phyloP scores from a whole-genome alignment of 768 basidiomycete species.

The Russula compacta region DNA sequence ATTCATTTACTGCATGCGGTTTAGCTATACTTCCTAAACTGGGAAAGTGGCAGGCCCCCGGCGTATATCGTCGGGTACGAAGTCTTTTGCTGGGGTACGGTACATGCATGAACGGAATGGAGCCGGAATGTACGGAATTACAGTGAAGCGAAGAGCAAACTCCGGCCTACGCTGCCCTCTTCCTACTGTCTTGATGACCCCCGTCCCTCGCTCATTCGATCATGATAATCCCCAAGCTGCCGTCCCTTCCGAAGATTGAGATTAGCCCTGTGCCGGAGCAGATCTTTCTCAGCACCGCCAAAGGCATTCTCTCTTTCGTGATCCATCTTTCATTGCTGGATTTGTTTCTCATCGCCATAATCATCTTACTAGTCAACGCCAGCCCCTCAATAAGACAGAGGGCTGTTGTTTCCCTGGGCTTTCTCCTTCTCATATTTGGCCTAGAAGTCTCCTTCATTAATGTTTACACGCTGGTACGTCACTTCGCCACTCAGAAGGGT shows the following conservation, averaged over 20 bases:
- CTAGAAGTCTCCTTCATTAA: slow-evolving; percentile 11
- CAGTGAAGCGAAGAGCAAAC: too few relatives aligned
- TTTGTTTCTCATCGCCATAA: slow-evolving; percentile 6
- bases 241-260: slow-evolving; percentile 2
- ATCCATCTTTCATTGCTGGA: slow-evolving; percentile 16
- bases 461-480: slow-evolving; percentile 12
- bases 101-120: too few relatives aligned
- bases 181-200: neutral
- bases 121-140: neutral
- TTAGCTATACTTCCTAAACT: too few relatives aligned
- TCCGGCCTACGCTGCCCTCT: neutral
- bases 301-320: slow-evolving; percentile 13
- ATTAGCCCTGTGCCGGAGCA: slow-evolving; percentile 11
- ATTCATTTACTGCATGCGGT: too few relatives aligned
- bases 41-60: too few relatives aligned
- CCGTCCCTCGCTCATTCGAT: neutral
- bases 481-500: neutral
- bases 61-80: too few relatives aligned
- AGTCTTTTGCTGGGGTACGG: too few relatives aligned
- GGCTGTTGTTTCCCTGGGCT: neutral
- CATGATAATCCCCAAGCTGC: slow-evolving; percentile 3
- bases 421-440: slow-evolving; percentile 7
- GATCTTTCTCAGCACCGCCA: slow-evolving; percentile 15
- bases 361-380: slow-evolving; percentile 6
- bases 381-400: slow-evolving; percentile 2